Base-by-base conservation (phyloP, 2,329 filamentous ascomycete species). In the Calonectria naviculata region DNA sequence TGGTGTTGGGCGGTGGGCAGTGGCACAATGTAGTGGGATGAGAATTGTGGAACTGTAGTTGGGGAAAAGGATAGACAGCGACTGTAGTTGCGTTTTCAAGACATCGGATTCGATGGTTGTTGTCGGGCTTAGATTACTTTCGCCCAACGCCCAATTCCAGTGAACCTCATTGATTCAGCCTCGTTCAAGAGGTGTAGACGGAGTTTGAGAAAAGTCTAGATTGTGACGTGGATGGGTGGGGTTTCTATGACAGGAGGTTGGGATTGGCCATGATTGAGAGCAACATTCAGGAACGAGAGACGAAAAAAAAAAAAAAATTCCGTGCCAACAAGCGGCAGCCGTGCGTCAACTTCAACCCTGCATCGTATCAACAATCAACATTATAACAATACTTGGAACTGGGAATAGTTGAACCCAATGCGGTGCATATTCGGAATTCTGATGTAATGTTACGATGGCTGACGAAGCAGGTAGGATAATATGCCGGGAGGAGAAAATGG, bases 1-100 rank as follows among this genome's bases (percentile, higher is more conserved):
- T 54, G 65, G 69, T 67, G 71, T 73, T 74, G 65, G 75, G 76
- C 76, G 76, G 76, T 78, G 70, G 70, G 66, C 21, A n/a, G 29
- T 26, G 76, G 76, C 76, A 78, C 24, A 78, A 78, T 70, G 29
- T 67, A 38, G 42, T 67, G 70, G 63, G 46, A 66, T 68, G 61
- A 61, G 58, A 44, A 67, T 24, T 15, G 49, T 65, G 34, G 34
- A 47, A 36, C 38, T 29, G 31, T 15, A 42, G 60, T 58, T 49
- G 58, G 44, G n/a, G 41, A 56, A 54, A 66, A 28, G 8, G 21
- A 42, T 65, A 58, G 52, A 58, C 52, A 38, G 52, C 34, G 36
- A 36, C 29, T 15, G n/a, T 13, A 36, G 29, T 38, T 56, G 65
- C 12, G 36, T 41, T 17, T 24, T 8, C 9, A 21, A 24, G 62